Base-by-base conservation (phyloP, 2,329 filamentous ascomycete species). In the Cladosporium sp. region DNA sequence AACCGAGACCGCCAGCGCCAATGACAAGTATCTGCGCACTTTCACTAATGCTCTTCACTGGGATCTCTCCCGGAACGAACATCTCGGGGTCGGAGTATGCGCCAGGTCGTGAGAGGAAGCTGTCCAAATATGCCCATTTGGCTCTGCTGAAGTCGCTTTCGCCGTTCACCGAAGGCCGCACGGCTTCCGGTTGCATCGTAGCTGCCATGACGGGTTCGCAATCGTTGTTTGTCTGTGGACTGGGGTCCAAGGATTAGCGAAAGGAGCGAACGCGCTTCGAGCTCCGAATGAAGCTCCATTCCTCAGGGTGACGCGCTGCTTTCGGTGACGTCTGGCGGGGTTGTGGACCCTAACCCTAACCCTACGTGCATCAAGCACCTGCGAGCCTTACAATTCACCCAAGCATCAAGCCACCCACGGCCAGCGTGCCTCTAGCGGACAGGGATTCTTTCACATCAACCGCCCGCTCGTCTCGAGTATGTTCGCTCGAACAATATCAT, bases 1-100 rank as follows among this genome's bases (percentile, higher is more conserved):
- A 98, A 59, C 93, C 93, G 55, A 98, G 73, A 9, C 93, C 93
- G 57, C 93, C 93, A 54, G 93, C 93, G 54, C 93, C 93, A 61
- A 91, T 96, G 34, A 64, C 67, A 43, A 70, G 56, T 2, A 70
- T 57, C 28, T 89, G 93, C 64, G 87, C 83, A 43, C 77, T 77
- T 54, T 87, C 83, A 7, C 50, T 53, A 59, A 89, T 74, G 55
- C 71, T 79, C 55, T 75, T 75, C 62, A 77, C 77, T 53, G 74
- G 75, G 56, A 73, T 76, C 61, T 68, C 72, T 52, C 74, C 79
- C 44, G 76, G 74, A 9, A 73, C 54, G 55, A 59, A 67, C 28
- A 54, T 53, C 19, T 66, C 62, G 3, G 82, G 78, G 58, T 91
- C 86, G 33, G 87, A 91, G 69, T 88, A 95, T 1, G 93, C 89